These are phyloP conservation scores for Xylaria cubensis DNA, from an alignment of 495 filamentous ascomycete genomes.

Conservation along the genomic window DNA sequence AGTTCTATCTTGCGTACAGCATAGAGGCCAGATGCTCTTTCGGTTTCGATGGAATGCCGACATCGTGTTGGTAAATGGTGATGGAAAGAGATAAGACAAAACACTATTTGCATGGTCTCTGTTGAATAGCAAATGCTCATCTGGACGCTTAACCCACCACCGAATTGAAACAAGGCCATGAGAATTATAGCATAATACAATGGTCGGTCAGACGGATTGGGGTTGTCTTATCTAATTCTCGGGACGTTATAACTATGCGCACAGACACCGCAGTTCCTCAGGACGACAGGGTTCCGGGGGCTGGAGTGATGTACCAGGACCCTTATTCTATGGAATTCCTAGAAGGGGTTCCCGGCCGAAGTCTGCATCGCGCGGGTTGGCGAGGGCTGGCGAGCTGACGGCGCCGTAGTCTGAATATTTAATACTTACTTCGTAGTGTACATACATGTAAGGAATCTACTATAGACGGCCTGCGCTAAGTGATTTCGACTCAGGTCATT, in stretches of 20 bases:
- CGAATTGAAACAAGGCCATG: background rate
- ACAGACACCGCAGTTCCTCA: constrained; percentile 10
- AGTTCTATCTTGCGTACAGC: background rate
- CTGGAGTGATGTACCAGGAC: constrained; percentile 2
- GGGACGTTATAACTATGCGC: constrained; percentile 15
- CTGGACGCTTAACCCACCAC: background rate
- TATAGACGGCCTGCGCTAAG: background rate
- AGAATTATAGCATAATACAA: background rate
- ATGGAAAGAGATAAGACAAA: background rate
- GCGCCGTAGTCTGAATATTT: background rate
- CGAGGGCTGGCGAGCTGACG: constrained; percentile 11
- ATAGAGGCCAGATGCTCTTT: background rate
- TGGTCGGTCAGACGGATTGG: background rate
- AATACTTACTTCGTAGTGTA: no score
- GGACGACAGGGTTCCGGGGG: constrained; percentile 17
- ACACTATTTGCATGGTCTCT: background rate
- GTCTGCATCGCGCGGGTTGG: background rate
- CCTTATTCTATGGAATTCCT: constrained; percentile 13
- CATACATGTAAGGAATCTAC: background rate
- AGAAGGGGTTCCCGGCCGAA: constrained; percentile 13
- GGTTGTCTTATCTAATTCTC: background rate
- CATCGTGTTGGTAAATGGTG: background rate
- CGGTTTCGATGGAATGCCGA: background rate
- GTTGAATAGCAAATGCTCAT: background rate
- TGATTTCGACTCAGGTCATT: constrained; percentile 15